Base-by-base conservation (phyloP, 2,329 filamentous ascomycete genomes). In the Fusarium denticulatum region DNA sequence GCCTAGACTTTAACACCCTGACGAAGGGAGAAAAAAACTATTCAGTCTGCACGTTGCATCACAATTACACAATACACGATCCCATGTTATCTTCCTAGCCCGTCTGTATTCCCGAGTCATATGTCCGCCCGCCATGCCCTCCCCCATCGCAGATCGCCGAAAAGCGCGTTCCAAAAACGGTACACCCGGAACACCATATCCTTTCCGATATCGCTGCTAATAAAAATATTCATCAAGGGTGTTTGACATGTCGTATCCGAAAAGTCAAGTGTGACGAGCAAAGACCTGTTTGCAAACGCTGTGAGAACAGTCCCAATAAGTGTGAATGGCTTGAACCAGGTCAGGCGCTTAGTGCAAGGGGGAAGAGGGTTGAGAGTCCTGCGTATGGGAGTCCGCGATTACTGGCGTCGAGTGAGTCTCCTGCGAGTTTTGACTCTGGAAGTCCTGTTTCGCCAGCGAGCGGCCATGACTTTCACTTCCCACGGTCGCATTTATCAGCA, bases 211-310 rank as follows among this genome's bases (percentile, higher is more conserved):
- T n/a, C 30, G 13, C 40, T 37, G 7, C 43, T 53, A 18, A 64
- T 18, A 11, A 45, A n/a, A 28, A 6, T 15, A 6, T 7, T 34
- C 12, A 12, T 34, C 22, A 10, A 67, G 74, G 74, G 1, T 76
- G 74, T 53, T 34, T 76, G 34, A 76, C 74, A 3, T 76, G 74
- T 32, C 74, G 74, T 11, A 73, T 77, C 13, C 72, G 74, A 12
- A 76, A 76, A 36, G 74, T 76, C 34, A 76, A 76, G 32, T 77
- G 74, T 34, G 74, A 76, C 6, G 74, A 76, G 42, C 58, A 32
- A 32, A 57, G 74, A 7, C 74, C 74, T 0, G 47, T 74, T 20
- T 76, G 74, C 46, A 52, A 68, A 26, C 49, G 72, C 60, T 76
- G 74, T 15, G 60, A 70, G 30, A 72, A 67, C 22, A 60, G 72